Evolutionary conservation across 805 yeast species (phyloP).

Genomic region (Hanseniaspora lachancei): DNA sequence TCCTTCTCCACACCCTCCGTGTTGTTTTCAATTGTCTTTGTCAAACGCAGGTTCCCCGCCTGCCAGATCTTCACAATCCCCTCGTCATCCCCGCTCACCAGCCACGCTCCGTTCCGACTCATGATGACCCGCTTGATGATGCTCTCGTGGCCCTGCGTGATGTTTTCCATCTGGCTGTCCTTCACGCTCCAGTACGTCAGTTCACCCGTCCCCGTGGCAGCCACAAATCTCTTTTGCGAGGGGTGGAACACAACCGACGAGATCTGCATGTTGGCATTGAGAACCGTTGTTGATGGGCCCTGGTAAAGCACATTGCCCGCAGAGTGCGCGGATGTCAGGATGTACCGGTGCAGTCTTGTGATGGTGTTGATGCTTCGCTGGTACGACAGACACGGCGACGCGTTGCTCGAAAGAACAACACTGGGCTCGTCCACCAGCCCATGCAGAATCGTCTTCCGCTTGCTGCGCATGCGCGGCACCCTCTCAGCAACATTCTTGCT

Average conservation of each 20-base stretch:
- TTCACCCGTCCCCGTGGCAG: constrained; percentile 87
- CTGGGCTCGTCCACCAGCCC: background rate
- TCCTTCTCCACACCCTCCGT: background rate
- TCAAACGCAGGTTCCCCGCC: constrained; percentile 96
- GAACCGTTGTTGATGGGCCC: background rate
- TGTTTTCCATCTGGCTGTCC: constrained; percentile 88
- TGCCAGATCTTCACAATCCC: constrained; percentile 85
- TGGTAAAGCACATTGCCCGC: no score
- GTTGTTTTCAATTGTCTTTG: constrained; percentile 46
- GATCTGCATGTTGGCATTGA: constrained; percentile 4
- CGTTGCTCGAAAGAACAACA: background rate
- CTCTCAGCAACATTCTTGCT: background rate
- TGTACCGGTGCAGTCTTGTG: background rate
- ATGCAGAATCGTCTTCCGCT: background rate
- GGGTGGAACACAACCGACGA: background rate
- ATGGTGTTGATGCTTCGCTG: background rate
- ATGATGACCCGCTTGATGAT: constrained; percentile 70
- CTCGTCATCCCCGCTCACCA: constrained; percentile 83
- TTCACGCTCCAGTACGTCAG: constrained; percentile 94
- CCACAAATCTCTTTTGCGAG: constrained; percentile 36
- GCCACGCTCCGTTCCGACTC: constrained; percentile 88
- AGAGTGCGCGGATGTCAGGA: background rate
- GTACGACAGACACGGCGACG: background rate
- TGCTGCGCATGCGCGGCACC: background rate
- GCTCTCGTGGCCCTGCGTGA: constrained; percentile 96